Percentiles rank a stretch among this genome's conserved stretches.
These are phyloP conservation scores for Hericium erinaceus DNA, from an alignment of 768 basidiomycete species.

Conservation along the genomic window DNA sequence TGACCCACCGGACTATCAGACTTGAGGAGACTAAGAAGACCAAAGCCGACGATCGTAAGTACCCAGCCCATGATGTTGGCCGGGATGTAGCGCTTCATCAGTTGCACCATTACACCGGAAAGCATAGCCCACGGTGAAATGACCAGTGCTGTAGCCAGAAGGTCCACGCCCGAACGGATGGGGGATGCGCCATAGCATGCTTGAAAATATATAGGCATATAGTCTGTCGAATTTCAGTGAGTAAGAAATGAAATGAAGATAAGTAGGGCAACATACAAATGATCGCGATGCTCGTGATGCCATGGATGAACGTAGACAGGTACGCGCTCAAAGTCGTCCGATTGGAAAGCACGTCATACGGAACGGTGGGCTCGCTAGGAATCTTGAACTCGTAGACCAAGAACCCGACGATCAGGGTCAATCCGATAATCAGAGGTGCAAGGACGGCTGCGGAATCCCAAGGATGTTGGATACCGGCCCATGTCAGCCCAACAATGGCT, in stretches of 20 bases:
- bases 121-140: slow-evolving; percentile 19
- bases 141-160: slow-evolving; percentile 12
- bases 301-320: slow-evolving; percentile 7
- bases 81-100: slow-evolving; percentile 16
- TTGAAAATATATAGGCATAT: slow-evolving; percentile 25
- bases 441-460: slow-evolving; percentile 22
- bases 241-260: neutral
- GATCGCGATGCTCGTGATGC: slow-evolving; percentile 7
- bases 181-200: slow-evolving; percentile 16
- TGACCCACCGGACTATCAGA: slow-evolving; percentile 2
- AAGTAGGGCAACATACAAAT: slow-evolving; percentile 6
- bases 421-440: slow-evolving; percentile 23
- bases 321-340: slow-evolving; percentile 17
- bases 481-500: slow-evolving; percentile 17
- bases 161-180: slow-evolving; percentile 12
- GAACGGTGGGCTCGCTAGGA: slow-evolving; percentile 1
- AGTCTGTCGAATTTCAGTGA: slow-evolving; percentile 7
- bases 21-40: slow-evolving; percentile 13
- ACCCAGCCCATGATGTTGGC: slow-evolving; percentile 16
- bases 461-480: slow-evolving; percentile 21
- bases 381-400: slow-evolving; percentile 17
- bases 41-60: slow-evolving; percentile 10
- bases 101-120: slow-evolving; percentile 11
- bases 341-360: slow-evolving; percentile 14
- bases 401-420: slow-evolving; percentile 17